Conservation (phyloP, 140 eudicot genomes). For the Cichorium intybus region DNA sequence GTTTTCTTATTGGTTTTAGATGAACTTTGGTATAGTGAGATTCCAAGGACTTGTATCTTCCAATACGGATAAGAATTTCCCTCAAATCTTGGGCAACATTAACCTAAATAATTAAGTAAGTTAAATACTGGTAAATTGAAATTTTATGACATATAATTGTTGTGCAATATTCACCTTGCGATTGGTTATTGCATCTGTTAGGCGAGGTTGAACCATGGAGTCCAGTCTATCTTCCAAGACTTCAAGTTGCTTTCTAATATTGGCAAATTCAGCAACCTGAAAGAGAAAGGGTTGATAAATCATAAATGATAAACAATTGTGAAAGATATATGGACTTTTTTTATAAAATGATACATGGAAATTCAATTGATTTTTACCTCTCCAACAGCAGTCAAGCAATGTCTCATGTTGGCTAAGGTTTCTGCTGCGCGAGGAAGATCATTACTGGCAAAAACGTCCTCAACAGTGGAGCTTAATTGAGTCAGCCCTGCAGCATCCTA, state of each 20-base stretch:
- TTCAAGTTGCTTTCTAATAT: constrained; percentile 98
- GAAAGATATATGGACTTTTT: constrained; percentile 4
- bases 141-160: too few relatives aligned
- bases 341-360: neutral
- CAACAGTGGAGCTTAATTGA: constrained; percentile 96
- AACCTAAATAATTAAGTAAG: constrained; percentile 40
- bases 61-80: constrained; percentile 87
- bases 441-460: constrained; percentile 97
- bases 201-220: constrained; percentile 96
- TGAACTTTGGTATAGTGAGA: constrained; percentile 82
- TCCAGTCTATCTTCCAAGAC: constrained; percentile 97
- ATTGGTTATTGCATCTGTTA: constrained; percentile 84
- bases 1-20: constrained; percentile 69
- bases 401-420: constrained; percentile 98
- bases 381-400: constrained; percentile 96
- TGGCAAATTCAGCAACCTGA: constrained; percentile 99
- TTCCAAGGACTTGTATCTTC: constrained; percentile 91
- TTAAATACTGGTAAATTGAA: neutral
- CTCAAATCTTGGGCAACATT: constrained; percentile 91
- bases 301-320: constrained; percentile 12
- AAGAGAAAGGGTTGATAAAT: constrained; percentile 3
- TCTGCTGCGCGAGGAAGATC: constrained; percentile 99
- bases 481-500: constrained; percentile 99
- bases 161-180: constrained; percentile 54
- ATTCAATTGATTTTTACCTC: constrained; percentile 51